These are phyloP conservation scores for Debaryomycetaceae sp. DNA, from an alignment of 1,139 yeast genomes.

Conservation along the genomic window DNA sequence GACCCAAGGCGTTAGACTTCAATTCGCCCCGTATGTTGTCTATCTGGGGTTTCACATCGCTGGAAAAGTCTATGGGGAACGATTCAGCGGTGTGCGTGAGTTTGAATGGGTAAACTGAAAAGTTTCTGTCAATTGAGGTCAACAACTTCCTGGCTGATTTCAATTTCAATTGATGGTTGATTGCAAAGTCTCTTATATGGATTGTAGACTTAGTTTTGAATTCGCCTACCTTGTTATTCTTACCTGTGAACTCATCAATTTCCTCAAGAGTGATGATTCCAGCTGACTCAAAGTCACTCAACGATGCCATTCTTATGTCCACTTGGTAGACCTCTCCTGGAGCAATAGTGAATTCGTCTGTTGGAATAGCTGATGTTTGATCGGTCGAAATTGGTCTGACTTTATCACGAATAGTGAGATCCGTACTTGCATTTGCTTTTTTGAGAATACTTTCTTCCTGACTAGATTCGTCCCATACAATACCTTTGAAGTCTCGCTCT, in stretches of 20 bases:
- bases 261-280: constrained; percentile 69
- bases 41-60: constrained; percentile 35
- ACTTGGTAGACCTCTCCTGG: constrained; percentile 87
- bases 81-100: constrained; percentile 58
- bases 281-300: constrained; percentile 49
- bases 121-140: constrained; percentile 62
- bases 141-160: constrained; percentile 72
- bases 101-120: constrained; percentile 91
- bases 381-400: constrained; percentile 17
- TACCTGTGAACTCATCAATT: constrained; percentile 61
- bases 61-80: constrained; percentile 53
- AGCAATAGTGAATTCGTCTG: constrained; percentile 68
- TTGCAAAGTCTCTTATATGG: constrained; percentile 81
- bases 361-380: constrained; percentile 55
- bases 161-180: constrained; percentile 71
- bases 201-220: constrained; percentile 67
- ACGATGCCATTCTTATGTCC: constrained; percentile 78
- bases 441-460: constrained; percentile 63
- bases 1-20: constrained; percentile 66
- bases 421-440: constrained; percentile 35
- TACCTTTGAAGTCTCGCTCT: constrained; percentile 90
- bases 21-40: constrained; percentile 48
- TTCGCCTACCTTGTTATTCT: constrained; percentile 49
- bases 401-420: constrained; percentile 33
- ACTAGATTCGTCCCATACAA: constrained; percentile 83